phyloP scores from a whole-genome alignment of 768 basidiomycete species.

The Calocera viscosa region DNA sequence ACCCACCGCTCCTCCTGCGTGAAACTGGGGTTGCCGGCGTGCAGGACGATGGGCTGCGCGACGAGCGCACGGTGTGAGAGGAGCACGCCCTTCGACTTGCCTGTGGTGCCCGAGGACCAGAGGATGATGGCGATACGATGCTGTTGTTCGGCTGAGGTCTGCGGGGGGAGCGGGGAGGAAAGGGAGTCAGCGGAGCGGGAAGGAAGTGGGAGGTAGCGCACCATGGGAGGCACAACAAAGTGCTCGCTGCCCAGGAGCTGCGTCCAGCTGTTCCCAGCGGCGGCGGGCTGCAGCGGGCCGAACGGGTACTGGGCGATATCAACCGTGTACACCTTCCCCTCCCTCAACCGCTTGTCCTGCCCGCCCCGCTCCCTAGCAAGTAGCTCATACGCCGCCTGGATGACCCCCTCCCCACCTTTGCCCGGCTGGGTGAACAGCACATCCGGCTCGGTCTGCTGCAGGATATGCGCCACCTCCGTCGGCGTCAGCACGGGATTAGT shows the following conservation, averaged over 20 bases:
- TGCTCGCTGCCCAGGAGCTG: constrained; percentile 11
- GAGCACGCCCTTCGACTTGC: constrained; percentile 24
- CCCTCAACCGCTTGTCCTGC: constrained; percentile 8
- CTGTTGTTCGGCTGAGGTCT: constrained; percentile 14
- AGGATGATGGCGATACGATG: constrained; percentile 22
- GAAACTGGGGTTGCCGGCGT: constrained; percentile 15
- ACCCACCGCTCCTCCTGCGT: constrained; percentile 14
- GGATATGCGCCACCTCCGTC: constrained; percentile 20
- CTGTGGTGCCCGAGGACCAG: constrained; percentile 23
- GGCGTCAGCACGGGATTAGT: constrained; percentile 22
- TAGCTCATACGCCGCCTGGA: background rate
- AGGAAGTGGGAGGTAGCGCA: background rate
- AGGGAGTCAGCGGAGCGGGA: background rate
- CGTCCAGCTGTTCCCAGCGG: constrained; percentile 17
- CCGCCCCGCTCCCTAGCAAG: background rate
- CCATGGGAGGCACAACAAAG: constrained; percentile 13
- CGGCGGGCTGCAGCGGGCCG: background rate
- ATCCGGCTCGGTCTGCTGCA: constrained; percentile 17
- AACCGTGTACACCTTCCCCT: background rate
- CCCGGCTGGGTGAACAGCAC: constrained; percentile 19
- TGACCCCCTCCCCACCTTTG: background rate
- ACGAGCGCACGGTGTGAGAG: constrained; percentile 20
- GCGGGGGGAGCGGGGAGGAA: constrained; percentile 11
- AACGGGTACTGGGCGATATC: background rate
- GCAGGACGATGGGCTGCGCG: constrained; percentile 14